phyloP scores from a whole-genome alignment of 176 grass and related monocot genomes.

The Oryza coarctata region DNA sequence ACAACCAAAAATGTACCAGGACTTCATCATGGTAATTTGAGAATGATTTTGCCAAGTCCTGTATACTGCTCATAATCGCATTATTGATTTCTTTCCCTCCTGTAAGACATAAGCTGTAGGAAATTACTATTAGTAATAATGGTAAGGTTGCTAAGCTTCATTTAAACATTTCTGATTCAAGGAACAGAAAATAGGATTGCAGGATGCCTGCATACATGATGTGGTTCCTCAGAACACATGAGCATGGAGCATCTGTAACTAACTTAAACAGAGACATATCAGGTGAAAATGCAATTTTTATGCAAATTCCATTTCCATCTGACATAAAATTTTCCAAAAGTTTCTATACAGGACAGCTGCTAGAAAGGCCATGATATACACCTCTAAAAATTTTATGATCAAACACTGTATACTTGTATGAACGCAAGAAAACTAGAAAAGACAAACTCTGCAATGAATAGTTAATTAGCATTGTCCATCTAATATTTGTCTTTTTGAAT shows the following conservation, averaged over 20 bases:
- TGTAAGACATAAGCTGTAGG: constrained; percentile 79
- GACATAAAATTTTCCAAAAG: neutral
- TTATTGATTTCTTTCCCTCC: constrained; percentile 92
- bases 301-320: neutral
- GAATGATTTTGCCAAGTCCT: constrained; percentile 87
- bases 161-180: neutral
- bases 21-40: constrained; percentile 92
- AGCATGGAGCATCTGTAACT: neutral
- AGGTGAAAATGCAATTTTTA: neutral
- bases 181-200: constrained; percentile 2
- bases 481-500: neutral
- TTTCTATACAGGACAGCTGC: neutral
- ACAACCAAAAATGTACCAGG: constrained; percentile 50
- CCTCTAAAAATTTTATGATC: neutral
- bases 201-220: neutral
- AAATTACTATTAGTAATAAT: constrained; percentile 41
- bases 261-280: neutral
- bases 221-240: constrained; percentile 13
- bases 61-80: constrained; percentile 96
- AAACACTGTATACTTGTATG: neutral
- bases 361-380: neutral
- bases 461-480: neutral
- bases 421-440: neutral
- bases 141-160: constrained; percentile 3
- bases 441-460: neutral